Conservation (phyloP, 2,329 filamentous ascomycete species). For the Aureobasidium lini region DNA sequence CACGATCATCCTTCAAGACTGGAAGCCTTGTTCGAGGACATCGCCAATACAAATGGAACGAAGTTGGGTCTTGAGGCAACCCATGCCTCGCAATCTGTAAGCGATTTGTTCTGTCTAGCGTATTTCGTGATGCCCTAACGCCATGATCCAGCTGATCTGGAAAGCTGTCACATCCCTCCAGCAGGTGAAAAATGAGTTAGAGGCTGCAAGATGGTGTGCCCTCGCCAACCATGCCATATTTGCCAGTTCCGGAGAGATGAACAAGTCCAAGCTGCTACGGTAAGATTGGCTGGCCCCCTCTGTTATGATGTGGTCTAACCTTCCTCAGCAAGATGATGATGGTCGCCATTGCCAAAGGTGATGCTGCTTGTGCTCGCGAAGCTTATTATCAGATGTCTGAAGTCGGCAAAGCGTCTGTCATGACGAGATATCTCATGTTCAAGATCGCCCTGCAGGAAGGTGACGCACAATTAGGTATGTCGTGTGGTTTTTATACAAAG, state of each 20-base stretch:
- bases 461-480: conserved; percentile 41
- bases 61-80: conserved; percentile 54
- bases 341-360: conserved; percentile 56
- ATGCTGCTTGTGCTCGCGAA: conserved; percentile 47
- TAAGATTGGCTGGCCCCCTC: background rate
- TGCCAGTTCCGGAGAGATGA: conserved; percentile 54
- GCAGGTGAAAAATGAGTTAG: conserved; percentile 42
- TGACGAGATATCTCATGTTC: conserved; percentile 69
- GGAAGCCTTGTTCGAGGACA: conserved; percentile 36
- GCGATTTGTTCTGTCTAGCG: background rate
- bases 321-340: conserved; percentile 53
- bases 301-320: background rate
- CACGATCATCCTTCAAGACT: conserved; percentile 33
- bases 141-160: conserved; percentile 55
- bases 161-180: conserved; percentile 61
- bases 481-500: background rate
- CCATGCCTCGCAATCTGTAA: conserved; percentile 54
- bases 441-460: conserved; percentile 57
- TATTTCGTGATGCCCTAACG: background rate
- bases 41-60: conserved; percentile 40
- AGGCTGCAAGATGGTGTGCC: conserved; percentile 60
- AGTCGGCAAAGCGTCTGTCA: conserved; percentile 49
- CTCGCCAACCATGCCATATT: conserved; percentile 63
- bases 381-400: conserved; percentile 55
- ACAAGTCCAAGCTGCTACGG: conserved; percentile 63